Conservation (phyloP, 495 filamentous ascomycete species). For the Penicillium dipodomyicola region DNA sequence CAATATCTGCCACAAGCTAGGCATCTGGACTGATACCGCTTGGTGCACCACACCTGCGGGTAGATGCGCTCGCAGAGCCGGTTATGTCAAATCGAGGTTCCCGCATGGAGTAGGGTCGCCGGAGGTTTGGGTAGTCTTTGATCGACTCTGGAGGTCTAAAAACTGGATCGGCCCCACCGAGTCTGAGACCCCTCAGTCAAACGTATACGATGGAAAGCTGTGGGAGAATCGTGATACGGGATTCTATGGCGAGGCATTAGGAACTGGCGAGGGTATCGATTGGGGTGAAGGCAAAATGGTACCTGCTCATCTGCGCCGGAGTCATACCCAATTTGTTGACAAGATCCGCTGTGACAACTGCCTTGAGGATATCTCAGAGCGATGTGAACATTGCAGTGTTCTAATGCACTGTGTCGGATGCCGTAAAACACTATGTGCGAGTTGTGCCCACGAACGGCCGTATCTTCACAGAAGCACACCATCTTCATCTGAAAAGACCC, state of each 20-base stretch:
- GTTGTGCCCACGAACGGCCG: slow-evolving; percentile 58
- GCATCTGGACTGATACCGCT: slow-evolving; percentile 63
- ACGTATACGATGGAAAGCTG: slow-evolving; percentile 46
- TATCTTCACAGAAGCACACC: slow-evolving; percentile 39
- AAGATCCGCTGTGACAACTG: slow-evolving; percentile 55
- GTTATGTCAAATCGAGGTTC: slow-evolving; percentile 56
- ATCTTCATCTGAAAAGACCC: slow-evolving; percentile 11
- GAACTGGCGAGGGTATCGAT: slow-evolving; percentile 41
- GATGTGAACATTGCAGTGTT: slow-evolving; percentile 62
- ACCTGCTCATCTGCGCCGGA: slow-evolving; percentile 54
- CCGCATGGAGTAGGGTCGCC: slow-evolving; percentile 50
- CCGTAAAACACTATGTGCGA: slow-evolving; percentile 59
- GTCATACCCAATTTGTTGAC: slow-evolving; percentile 53
- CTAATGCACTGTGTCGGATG: slow-evolving; percentile 64
- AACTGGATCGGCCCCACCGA: slow-evolving; percentile 55
- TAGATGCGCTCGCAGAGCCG: slow-evolving; percentile 54
- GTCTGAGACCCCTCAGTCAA: slow-evolving; percentile 12
- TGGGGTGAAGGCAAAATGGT: slow-evolving; percentile 54
- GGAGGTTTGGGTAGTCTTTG: slow-evolving; percentile 64
- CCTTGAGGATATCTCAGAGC: slow-evolving; percentile 49
- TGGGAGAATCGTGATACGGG: slow-evolving; percentile 60
- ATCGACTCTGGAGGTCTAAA: slow-evolving; percentile 58
- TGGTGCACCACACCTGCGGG: slow-evolving; percentile 62
- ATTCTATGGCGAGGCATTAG: slow-evolving; percentile 54
- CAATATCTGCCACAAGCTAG: slow-evolving; percentile 58